Base-by-base conservation (phyloP, 2,329 filamentous ascomycete species). In the Phyllosticta paracitricarpa region DNA sequence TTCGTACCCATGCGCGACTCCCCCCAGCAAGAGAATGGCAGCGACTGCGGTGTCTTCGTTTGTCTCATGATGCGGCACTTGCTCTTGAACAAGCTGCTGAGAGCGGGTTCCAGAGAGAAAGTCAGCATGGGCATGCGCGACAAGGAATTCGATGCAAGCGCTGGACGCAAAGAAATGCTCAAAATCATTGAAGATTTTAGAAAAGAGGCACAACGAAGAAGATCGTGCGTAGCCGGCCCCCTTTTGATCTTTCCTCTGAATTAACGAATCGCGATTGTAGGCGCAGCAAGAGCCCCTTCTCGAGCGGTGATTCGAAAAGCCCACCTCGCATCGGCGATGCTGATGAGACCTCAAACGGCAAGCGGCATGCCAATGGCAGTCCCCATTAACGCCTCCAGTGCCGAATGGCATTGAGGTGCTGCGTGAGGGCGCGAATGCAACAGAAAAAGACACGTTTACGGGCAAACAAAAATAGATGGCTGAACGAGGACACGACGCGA, bases 31-130 rank as follows among this genome's bases (percentile, higher is more conserved):
- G 88, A 92, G 67, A 97, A 97, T 67, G 86, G 89, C 26, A 93
- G 84, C 70, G 94, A 99, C 75, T 99, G 94, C 68, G 94, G 94
- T 19, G 90, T 99, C 0, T 97, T 92, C 73, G 94, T 99, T 2
- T 97, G 94, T 73, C 83, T 97, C 66, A 82, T 93, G 64, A 99
- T 99, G 92, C 86, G 91, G 56, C 89, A 97, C 75, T 77, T 99
- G n/a, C 81, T 99, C 19, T 80, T 97, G 57, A 92, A 91, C 75
- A 81, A 89, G 62, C 79, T 99, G 25, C 78, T 99, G 62, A 84
- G 82, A 66, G 91, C 89, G 8, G 88, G 91, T 70, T 86, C 89
- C 2, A 84, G 84, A 64, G 86, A 93, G 73, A 96, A 96, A 76
- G 88, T 97, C 12, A 92, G 86, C 64, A 97, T 99, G 94, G 94